Evolutionary conservation across 225 moss, liverwort and hornwort genomes (phyloP), one percentile per base, ranked within the genome.

Genomic region (Marchantia paleacea): DNA sequence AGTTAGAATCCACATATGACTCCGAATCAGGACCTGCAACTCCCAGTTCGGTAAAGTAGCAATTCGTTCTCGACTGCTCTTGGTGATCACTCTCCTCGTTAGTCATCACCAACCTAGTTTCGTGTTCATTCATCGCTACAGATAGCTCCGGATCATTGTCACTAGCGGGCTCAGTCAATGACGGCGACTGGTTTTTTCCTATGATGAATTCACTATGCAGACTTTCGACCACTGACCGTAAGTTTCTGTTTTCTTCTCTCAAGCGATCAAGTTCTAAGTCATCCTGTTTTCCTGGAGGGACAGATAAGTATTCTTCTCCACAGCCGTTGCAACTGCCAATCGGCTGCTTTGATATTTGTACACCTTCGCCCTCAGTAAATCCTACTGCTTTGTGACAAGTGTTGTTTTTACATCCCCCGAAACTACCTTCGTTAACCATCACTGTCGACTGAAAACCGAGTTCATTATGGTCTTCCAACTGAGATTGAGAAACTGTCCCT

Each of bases 41-140:
- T 29, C 69, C 48, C 69, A 8, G 15, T 18, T 7, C 69, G 19
- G 48, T 22, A 31, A 70, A 70, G 5, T 12, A 70, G 48, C 69
- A 49, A 15, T 70, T 47, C 19, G 47, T 70, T 70, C 20, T 48
- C 69, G 7, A 16, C 13, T 49, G 69, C n/a, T 76, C 82, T 48
- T 79, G 47, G 19, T 30, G 80, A 60, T 69, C 31, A 55, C 61
- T 82, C 80, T 52, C 74, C 73, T 78, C 80, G 70, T 9, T 9
- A 11, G 3, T 73, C 72, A 39, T 81, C 52, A 88, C 48, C 57
- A 76, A 62, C 51, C 20, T 78, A 55, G 82, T 89, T 78, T 83
- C 81, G n/a, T 51, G 78, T 68, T 83, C 85, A 29, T 90, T 54
- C 9, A 50, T 73, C 77, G 85, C 75, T 51, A 83, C 53, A 49